Conservation (phyloP, 176 grass and related monocot species). For the Poa pratensis region DNA sequence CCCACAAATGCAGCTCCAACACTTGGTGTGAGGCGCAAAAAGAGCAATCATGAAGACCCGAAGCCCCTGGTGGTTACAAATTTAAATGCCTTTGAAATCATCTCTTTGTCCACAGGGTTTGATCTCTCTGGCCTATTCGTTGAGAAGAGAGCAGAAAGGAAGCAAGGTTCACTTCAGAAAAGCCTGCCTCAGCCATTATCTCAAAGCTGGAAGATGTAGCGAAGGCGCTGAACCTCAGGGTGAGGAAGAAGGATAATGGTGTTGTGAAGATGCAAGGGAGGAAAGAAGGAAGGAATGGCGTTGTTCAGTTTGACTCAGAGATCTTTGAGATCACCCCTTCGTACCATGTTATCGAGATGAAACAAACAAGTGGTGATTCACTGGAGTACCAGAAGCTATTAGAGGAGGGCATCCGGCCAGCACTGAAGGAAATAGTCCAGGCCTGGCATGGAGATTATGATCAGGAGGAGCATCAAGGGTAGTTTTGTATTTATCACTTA, state of each 20-base stretch:
- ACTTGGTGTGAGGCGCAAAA: constrained; percentile 36
- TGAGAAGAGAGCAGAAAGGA: constrained; percentile 58
- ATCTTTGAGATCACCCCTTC: constrained; percentile 69
- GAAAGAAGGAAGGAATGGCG: constrained; percentile 70
- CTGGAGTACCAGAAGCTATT: constrained; percentile 67
- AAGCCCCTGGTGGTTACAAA: constrained; percentile 44
- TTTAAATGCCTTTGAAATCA: constrained; percentile 89
- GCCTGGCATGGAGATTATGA: constrained; percentile 68
- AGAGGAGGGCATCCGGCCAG: constrained; percentile 62
- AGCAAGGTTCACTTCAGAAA: constrained; percentile 68
- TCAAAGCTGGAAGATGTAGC: constrained; percentile 65
- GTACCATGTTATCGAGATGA: constrained; percentile 75
- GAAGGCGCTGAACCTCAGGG: constrained; percentile 65
- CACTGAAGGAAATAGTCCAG: constrained; percentile 72
- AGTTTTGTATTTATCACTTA: constrained; percentile 29
- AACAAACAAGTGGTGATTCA: constrained; percentile 69
- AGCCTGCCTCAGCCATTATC: constrained; percentile 54
- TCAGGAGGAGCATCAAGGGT: constrained; percentile 39
- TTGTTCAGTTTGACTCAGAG: constrained; percentile 61
- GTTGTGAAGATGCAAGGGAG: constrained; percentile 65
- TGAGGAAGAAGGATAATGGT: constrained; percentile 73
- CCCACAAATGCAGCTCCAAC: neutral
- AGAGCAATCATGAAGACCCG: constrained; percentile 34
- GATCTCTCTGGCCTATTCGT: constrained; percentile 74
- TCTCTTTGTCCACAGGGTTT: constrained; percentile 68